Conservation (phyloP, 306 rosid genomes). For the Astragalus membranaceus region DNA sequence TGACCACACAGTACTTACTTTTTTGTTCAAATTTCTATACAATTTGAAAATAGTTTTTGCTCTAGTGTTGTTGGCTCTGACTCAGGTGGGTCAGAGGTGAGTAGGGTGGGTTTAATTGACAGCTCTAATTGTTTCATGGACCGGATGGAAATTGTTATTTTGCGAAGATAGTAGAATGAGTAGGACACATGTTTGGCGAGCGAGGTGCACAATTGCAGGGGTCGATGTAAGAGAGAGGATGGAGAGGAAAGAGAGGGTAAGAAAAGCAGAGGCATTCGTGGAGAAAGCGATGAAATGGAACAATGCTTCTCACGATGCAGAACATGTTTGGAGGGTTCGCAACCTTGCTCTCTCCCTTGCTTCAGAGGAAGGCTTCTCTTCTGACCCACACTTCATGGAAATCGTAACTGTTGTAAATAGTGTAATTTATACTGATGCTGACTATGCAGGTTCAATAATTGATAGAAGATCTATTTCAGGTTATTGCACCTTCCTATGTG, state of each 20-base stretch:
- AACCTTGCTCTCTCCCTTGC: conserved; percentile 86
- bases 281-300: conserved; percentile 57
- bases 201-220: not conserved
- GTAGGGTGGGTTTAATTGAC: not conserved
- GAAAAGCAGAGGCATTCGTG: conserved; percentile 67
- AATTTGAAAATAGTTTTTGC: not conserved
- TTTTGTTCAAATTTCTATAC: not conserved
- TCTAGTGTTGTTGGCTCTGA: not conserved
- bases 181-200: no score
- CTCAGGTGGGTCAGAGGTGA: not conserved
- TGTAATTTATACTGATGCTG: no score
- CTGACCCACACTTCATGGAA: conserved; percentile 54
- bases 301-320: conserved; percentile 86
- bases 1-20: not conserved
- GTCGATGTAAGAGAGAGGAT: not conserved
- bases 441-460: no score
- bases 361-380: conserved; percentile 61
- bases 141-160: not conserved
- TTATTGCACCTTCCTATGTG: no score
- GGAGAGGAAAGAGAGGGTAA: conserved; percentile 51
- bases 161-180: no score
- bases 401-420: no score
- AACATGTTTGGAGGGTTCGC: conserved; percentile 82
- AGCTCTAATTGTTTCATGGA: not conserved
- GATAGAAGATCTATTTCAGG: no score